phyloP scores from a whole-genome alignment of 2,329 filamentous ascomycete genomes.

The Aspergillus luchuensis region DNA sequence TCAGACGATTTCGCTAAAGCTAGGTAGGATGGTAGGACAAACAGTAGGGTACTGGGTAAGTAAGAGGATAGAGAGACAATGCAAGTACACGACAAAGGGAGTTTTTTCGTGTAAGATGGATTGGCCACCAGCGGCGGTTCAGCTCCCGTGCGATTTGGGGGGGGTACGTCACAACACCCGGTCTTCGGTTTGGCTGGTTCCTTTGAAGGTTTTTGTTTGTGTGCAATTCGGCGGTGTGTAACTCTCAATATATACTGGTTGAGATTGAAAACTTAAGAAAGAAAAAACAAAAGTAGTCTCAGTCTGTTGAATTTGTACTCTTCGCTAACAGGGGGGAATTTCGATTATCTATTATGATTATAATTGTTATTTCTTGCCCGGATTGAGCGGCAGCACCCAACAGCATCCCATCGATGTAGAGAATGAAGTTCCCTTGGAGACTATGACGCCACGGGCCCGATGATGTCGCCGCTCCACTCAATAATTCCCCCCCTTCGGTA shows the following conservation, averaged over 20 bases:
- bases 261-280: neutral
- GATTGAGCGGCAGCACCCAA: too few relatives aligned
- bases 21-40: neutral
- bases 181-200: neutral
- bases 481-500: neutral
- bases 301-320: neutral
- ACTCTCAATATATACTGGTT: too few relatives aligned
- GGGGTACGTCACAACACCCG: neutral
- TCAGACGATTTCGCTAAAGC: neutral
- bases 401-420: neutral
- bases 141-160: neutral
- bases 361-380: too few relatives aligned
- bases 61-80: neutral
- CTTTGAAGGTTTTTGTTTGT: neutral
- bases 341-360: neutral
- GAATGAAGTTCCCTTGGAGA: slow-evolving; percentile 13
- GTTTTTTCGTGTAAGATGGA: neutral
- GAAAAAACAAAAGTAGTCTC: neutral
- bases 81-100: slow-evolving; percentile 4
- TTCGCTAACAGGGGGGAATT: neutral
- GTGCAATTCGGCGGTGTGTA: slow-evolving; percentile 1
- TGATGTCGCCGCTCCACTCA: slow-evolving; percentile 16
- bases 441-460: slow-evolving; percentile 12
- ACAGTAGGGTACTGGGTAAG: neutral
- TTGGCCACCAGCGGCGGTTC: slow-evolving; percentile 2